Evolutionary conservation across 2,329 filamentous ascomycete genomes (phyloP).

Genomic region (Nemania diffusa): DNA sequence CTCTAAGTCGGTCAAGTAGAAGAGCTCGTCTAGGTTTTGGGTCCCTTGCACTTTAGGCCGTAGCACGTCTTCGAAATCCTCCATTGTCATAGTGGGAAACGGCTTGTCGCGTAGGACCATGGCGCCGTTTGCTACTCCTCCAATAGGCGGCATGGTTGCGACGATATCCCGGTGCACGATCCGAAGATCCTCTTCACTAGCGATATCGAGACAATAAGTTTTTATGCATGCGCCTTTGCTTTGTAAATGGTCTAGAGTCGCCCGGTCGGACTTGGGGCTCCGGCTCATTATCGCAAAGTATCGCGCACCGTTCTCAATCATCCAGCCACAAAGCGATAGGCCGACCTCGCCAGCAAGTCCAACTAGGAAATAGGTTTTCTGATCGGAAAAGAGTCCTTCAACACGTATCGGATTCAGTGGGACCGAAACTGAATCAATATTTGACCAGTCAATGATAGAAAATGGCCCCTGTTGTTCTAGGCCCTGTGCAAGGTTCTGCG

Average conservation of each 20-base stretch:
- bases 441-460: neutral
- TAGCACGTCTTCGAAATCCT: constrained; percentile 44
- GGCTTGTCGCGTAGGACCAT: constrained; percentile 6
- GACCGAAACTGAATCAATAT: neutral
- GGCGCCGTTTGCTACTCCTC: constrained; percentile 7
- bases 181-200: neutral
- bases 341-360: constrained; percentile 51
- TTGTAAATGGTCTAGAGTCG: neutral
- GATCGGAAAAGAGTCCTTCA: neutral
- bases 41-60: constrained; percentile 56
- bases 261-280: neutral
- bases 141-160: constrained; percentile 16
- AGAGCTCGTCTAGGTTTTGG: constrained; percentile 52
- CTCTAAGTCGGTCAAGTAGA: constrained; percentile 44
- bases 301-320: constrained; percentile 50
- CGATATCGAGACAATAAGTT: neutral
- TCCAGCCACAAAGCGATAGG: constrained; percentile 51
- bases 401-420: too few species aligned
- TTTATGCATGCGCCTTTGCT: neutral
- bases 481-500: too few species aligned
- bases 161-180: neutral
- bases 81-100: neutral
- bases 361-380: constrained; percentile 50
- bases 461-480: too few species aligned
- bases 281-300: constrained; percentile 53